These are phyloP conservation scores for Ophiorrhiza pumila DNA, from an alignment of 257 asterid genomes.

Conservation along the genomic window DNA sequence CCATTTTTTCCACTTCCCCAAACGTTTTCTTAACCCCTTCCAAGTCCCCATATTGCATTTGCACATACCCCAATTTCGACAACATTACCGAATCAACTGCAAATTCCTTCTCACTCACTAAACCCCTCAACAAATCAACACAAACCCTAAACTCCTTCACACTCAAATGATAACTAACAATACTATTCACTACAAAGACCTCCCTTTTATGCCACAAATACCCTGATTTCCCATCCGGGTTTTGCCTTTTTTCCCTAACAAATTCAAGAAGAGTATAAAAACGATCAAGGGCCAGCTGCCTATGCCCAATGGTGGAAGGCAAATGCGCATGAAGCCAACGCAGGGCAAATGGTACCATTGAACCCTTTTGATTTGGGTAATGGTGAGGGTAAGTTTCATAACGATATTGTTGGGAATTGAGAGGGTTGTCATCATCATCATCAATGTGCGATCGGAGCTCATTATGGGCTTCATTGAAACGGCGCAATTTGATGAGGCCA, in stretches of 20 bases:
- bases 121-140: slow-evolving; percentile 51
- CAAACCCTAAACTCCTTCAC: slow-evolving; percentile 75
- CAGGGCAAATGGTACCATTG: slow-evolving; percentile 88
- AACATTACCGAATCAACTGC: slow-evolving; percentile 46
- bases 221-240: not conserved
- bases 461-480: slow-evolving; percentile 69
- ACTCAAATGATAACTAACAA: slow-evolving; percentile 75
- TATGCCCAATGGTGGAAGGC: slow-evolving; percentile 72
- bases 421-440: slow-evolving; percentile 7
- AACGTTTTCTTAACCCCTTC: slow-evolving; percentile 77
- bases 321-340: slow-evolving; percentile 84
- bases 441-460: slow-evolving; percentile 63
- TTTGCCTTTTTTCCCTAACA: slow-evolving; percentile 38
- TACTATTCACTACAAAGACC: slow-evolving; percentile 57
- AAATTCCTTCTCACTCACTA: slow-evolving; percentile 35
- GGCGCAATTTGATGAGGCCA: slow-evolving; percentile 80
- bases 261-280: slow-evolving; percentile 63
- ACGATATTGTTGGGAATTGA: slow-evolving; percentile 50
- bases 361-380: slow-evolving; percentile 65
- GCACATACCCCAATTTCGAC: slow-evolving; percentile 78
- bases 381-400: slow-evolving; percentile 68
- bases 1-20: slow-evolving; percentile 47
- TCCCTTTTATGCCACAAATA: slow-evolving; percentile 70
- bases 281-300: slow-evolving; percentile 74
- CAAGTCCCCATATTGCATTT: slow-evolving; percentile 93